Base-by-base conservation (phyloP, 768 basidiomycete species). In the Boletus tomentosulus region DNA sequence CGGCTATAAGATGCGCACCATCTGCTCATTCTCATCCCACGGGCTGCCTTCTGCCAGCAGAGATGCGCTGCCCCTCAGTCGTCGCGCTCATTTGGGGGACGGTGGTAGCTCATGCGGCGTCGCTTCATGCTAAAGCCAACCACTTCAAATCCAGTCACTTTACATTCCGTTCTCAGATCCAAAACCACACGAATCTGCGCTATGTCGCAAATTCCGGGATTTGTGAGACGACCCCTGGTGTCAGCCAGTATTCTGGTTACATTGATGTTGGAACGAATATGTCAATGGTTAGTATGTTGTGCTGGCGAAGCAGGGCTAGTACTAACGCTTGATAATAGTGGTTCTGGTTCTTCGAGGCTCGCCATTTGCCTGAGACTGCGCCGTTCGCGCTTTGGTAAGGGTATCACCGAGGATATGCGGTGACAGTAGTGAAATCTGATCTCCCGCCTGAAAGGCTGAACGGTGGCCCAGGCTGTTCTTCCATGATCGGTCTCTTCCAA, bases 311-410 rank as follows among this genome's bases (percentile, higher is more conserved):
- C 28, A n/a, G 22, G 15, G 37, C 5, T 35, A 15, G 41, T 60
- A 4, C 63, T 43, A 22, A 24, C 19, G 38, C 10, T 16, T 6
- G 30, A 33, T 48, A 34, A 19, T 49, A 85, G 84, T 86, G 82
- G 83, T 87, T 87, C 62, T 87, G 85, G 83, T 87, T 86, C 66
- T 87, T 87, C 50, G 86, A 83, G 56, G 77, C 85, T 3, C 76
- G 86, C 12, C 67, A 79, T 34, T 70, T 74, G 5, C 82, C 84
- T 0, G 79, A 83, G 48, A 83, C 76, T 2, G 84, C 84, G 0
- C 85, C 85, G 0, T 81, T 87, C 59, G 84, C 84, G 2, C 71
- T 86, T 27, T 87, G 85, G 84, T 82, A 53, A 37, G 66, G 31
- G 30, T 46, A 10, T 50, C 19, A 19, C 19, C 19, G 19, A 15